Percentiles rank a stretch among this genome's conserved stretches.
phyloP scores from a whole-genome alignment of 208 protist genomes.

The Acanthamoeba rhysodes region DNA sequence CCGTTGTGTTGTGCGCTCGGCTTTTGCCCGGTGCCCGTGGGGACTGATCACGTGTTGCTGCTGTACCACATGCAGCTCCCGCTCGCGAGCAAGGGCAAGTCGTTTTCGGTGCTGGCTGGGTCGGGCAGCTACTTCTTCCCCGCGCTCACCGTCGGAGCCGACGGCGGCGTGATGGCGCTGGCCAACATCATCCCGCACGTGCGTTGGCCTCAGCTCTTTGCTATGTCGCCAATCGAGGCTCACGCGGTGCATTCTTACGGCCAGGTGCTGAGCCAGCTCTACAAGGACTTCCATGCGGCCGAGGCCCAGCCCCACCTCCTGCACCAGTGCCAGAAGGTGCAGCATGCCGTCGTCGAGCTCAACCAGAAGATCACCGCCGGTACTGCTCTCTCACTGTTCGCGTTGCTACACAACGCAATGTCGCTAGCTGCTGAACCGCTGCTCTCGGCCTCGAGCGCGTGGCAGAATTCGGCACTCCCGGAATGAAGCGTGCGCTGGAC shows the following conservation, averaged over 20 bases:
- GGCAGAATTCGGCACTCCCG: conserved; percentile 44
- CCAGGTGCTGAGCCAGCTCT: conserved; percentile 28
- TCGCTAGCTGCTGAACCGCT: not conserved
- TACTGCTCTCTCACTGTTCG: not conserved
- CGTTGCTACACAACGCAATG: not conserved
- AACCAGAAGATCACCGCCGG: conserved; percentile 45
- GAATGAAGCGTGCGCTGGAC: conserved; percentile 59
- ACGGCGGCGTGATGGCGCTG: conserved; percentile 67
- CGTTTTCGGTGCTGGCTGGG: conserved; percentile 45
- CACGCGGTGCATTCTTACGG: no score
- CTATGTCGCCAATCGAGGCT: not conserved
- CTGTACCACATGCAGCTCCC: not conserved
- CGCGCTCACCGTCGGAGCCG: conserved; percentile 42
- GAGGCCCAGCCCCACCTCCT: not conserved
- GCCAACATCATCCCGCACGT: conserved; percentile 55
- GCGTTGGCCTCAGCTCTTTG: not conserved
- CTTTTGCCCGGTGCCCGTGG: not conserved
- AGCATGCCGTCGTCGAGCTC: conserved; percentile 39
- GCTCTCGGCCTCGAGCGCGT: not conserved
- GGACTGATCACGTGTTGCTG: no score
- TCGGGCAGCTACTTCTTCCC: conserved; percentile 60
- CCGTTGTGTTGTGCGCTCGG: not conserved
- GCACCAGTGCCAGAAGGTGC: conserved; percentile 33
- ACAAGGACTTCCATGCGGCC: not conserved
- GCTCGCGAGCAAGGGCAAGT: not conserved